A percentile compares a stretch with the other conserved stretches of the same genome.
Conservation (phyloP, 495 filamentous ascomycete genomes). For the Lichina pygmaea region DNA sequence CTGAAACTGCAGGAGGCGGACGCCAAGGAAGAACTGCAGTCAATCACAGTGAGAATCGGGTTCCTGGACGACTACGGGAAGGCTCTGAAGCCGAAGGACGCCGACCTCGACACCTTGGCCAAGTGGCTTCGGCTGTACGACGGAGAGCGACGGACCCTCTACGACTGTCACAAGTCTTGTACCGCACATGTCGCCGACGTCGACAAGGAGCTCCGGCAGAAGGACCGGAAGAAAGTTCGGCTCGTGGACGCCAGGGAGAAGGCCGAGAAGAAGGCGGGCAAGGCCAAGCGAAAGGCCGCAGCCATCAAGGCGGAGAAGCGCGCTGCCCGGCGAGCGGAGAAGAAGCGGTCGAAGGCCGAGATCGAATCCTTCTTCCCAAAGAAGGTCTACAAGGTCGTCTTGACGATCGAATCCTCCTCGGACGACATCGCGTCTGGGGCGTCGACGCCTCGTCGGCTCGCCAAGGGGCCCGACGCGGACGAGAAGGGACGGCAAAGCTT, state of each 20-base stretch:
- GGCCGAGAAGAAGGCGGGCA: constrained; percentile 11
- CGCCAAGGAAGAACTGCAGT: constrained; percentile 11
- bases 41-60: constrained; percentile 13
- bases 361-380: constrained; percentile 27
- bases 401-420: constrained; percentile 26
- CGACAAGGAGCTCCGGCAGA: constrained; percentile 10
- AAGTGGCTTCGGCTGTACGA: constrained; percentile 17
- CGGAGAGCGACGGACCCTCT: constrained; percentile 21
- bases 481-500: constrained; percentile 5
- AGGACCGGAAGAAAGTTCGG: constrained; percentile 15
- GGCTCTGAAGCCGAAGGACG: constrained; percentile 10
- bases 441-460: constrained; percentile 7
- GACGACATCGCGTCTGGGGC: constrained; percentile 24
- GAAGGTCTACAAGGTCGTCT: constrained; percentile 25
- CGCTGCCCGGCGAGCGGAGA: constrained; percentile 17
- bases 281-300: not conserved
- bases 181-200: constrained; percentile 10
- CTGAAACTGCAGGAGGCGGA: constrained; percentile 2
- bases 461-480: constrained; percentile 6
- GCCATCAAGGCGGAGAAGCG: not conserved
- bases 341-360: constrained; percentile 22
- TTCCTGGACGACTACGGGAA: constrained; percentile 19
- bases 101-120: constrained; percentile 10
- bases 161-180: constrained; percentile 13
- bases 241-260: constrained; percentile 11